Conservation (phyloP, 2,329 filamentous ascomycete species). For the Emergomyces orientalis region DNA sequence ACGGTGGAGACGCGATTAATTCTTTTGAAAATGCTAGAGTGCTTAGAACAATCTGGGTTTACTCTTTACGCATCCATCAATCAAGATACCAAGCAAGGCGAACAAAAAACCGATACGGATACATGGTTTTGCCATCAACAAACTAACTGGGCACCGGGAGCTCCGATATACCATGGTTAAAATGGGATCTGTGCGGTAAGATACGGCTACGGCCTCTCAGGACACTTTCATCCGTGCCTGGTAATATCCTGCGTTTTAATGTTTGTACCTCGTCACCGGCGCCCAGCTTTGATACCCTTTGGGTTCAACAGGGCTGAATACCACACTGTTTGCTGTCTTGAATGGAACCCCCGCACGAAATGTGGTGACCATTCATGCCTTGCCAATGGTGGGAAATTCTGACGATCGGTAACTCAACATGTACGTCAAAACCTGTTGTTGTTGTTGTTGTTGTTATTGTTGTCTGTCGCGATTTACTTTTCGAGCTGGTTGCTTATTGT, state of each 20-base stretch:
- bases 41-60: slow-evolving; percentile 31
- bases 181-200: not conserved
- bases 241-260: not conserved
- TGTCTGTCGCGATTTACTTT: too few species aligned
- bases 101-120: slow-evolving; percentile 5
- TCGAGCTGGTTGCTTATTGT: not conserved
- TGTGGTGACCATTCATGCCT: not conserved
- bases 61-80: slow-evolving; percentile 34
- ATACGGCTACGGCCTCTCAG: not conserved
- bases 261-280: not conserved
- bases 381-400: not conserved
- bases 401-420: not conserved
- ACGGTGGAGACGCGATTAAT: slow-evolving; percentile 30
- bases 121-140: slow-evolving; percentile 12
- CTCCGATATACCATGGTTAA: slow-evolving; percentile 10
- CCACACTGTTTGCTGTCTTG: not conserved
- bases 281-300: not conserved
- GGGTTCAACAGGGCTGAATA: not conserved
- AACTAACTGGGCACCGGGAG: slow-evolving; percentile 7
- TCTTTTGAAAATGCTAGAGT: slow-evolving; percentile 28
- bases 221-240: not conserved
- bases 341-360: not conserved
- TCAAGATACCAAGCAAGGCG: slow-evolving; percentile 21
- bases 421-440: not conserved
- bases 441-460: too few species aligned